Base-by-base conservation (phyloP, 129 eudicot genomes). In the Saussurea involucrata region DNA sequence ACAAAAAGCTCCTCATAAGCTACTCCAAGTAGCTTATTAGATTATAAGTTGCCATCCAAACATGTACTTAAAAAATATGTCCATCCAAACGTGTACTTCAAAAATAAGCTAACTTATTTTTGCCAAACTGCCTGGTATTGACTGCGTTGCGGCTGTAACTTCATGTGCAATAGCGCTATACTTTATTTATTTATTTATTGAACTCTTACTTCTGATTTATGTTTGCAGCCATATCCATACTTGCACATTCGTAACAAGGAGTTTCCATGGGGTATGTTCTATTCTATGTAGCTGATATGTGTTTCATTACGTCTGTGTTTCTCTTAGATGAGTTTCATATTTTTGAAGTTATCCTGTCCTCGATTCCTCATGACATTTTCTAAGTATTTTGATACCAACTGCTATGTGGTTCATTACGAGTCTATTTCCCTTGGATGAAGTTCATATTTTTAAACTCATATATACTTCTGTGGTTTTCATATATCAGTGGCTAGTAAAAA, bases 161-260 rank as follows among this genome's bases (percentile, higher is more conserved):
- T 42, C 33, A 7, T 34, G 5, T 68, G 72, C 55, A 32, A 68
- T 34, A 68, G 7, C 7, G 17, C 3, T 21, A 7, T 58, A 58
- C 4, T 7, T 27, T 27, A 27, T 27, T 27, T 27, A 27, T 27
- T 83, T 7, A n/a, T 44, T 27, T 64, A 33, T 57, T 57, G 25
- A 10, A 71, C 34, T 65, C 77, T 76, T 10, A 82, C 58, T 18
- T 73, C 5, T 67, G 31, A 33, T 13, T 36, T 66, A 42, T 72
- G 7, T 58, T 27, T 85, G 82, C 94, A 91, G 97, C 63, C 94
- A 66, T 91, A 88, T 77, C 82, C 94, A 18, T 85, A 91, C 76
- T 24, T 91, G 85, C 97, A 85, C 88, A 91, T 91, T 79, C 97
- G 97, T 69, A 91, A 88, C 87, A 91, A 91, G 92, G 97, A 91